phyloP scores from a whole-genome alignment of 805 yeast species.

The Cyberlindnera suaveolens region DNA sequence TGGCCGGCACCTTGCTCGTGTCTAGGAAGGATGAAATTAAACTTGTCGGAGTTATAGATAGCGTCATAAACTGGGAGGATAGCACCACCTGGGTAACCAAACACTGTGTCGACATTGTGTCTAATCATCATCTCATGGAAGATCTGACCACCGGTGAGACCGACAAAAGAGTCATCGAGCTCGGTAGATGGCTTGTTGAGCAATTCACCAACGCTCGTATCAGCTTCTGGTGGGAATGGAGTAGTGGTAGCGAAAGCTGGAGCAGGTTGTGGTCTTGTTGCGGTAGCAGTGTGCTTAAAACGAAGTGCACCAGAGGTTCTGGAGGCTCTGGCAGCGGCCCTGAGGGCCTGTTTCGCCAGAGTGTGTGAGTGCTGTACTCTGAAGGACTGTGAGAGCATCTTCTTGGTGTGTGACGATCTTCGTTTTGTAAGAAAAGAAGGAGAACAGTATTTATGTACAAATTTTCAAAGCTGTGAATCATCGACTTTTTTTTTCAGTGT shows the following conservation, averaged over 20 bases:
- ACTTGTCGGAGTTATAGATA: conserved; percentile 82
- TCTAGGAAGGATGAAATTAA: conserved; percentile 86
- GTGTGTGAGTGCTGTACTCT: conserved; percentile 16
- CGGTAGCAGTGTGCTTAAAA: conserved; percentile 9
- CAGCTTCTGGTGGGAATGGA: conserved; percentile 5
- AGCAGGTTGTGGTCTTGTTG: conserved; percentile 23
- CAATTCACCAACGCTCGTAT: conserved; percentile 1
- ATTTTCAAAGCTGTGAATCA: neutral
- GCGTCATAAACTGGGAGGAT: conserved; percentile 97
- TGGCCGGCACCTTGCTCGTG: conserved; percentile 99
- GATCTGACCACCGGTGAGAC: conserved; percentile 96
- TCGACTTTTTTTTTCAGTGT: neutral
- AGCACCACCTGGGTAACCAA: conserved; percentile 99
- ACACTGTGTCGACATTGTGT: conserved; percentile 91
- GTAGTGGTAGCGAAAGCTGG: conserved; percentile 21
- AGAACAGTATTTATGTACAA: no score
- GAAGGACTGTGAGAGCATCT: conserved; percentile 13
- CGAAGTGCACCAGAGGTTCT: conserved; percentile 4
- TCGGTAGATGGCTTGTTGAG: conserved; percentile 9
- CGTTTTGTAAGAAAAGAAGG: no score
- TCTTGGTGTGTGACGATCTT: neutral
- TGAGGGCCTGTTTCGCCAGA: conserved; percentile 4
- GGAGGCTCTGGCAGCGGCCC: conserved; percentile 5
- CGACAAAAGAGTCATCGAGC: conserved; percentile 86
- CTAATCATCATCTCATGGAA: conserved; percentile 98